A percentile compares a stretch with the other conserved stretches of the same genome.
Evolutionary conservation across 1,284 basidiomycete genomes (phyloP).

Genomic region (Psilocybe mexicana): DNA sequence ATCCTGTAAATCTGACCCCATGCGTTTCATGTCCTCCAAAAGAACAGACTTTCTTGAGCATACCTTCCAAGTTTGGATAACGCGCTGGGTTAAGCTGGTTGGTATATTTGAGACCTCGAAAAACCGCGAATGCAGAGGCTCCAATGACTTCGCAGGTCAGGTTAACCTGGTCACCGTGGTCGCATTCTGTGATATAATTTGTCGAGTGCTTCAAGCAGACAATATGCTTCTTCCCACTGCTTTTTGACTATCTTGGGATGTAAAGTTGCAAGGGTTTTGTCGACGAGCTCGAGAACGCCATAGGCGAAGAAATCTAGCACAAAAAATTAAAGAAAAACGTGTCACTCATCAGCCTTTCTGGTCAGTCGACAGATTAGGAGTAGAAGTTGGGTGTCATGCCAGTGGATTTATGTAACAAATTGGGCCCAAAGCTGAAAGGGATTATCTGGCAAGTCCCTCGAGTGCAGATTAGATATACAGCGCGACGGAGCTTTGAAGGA

Average conservation of each 20-base stretch:
- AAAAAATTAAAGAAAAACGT: neutral
- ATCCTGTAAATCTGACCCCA: slow-evolving; percentile 11
- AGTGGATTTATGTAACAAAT: no score
- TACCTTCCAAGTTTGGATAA: slow-evolving; percentile 38
- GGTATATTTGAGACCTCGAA: slow-evolving; percentile 35
- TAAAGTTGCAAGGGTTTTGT: slow-evolving; percentile 31
- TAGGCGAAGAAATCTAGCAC: slow-evolving; percentile 34
- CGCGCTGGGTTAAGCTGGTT: slow-evolving; percentile 28
- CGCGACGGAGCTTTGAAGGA: no score
- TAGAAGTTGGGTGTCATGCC: no score
- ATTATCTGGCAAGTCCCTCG: no score
- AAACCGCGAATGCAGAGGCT: slow-evolving; percentile 36
- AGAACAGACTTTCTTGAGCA: slow-evolving; percentile 31
- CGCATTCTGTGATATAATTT: slow-evolving; percentile 32
- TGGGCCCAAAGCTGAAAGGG: no score
- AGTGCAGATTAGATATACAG: no score
- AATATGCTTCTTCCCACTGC: slow-evolving; percentile 35
- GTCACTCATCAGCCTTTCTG: no score
- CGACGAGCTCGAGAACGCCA: slow-evolving; percentile 35
- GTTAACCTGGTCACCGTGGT: slow-evolving; percentile 37
- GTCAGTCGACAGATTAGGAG: no score
- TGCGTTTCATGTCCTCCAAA: slow-evolving; percentile 27
- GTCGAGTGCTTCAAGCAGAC: slow-evolving; percentile 34
- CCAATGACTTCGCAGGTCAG: slow-evolving; percentile 40
- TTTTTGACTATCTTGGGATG: slow-evolving; percentile 36